A percentile compares a stretch with the other conserved stretches of the same genome.
Evolutionary conservation across 331 rosid species (phyloP).

Genomic region (Quercus tomentella): DNA sequence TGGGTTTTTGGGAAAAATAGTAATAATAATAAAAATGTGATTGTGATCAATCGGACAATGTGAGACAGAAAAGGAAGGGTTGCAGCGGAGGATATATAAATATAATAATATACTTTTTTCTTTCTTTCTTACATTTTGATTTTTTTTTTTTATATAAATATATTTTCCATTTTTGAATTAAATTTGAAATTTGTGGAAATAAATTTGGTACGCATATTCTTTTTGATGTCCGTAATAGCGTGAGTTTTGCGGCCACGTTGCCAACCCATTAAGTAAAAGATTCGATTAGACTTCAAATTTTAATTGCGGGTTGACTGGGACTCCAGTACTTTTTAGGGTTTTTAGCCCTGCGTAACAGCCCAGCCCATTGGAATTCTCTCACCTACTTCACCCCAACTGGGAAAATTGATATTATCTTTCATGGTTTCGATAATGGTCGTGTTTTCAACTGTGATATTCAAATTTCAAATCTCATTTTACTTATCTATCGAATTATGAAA

Average conservation of each 20-base stretch:
- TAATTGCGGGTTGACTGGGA: neutral
- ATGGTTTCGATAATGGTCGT: too few relatives aligned
- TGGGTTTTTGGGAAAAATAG: neutral
- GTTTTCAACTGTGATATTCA: accelerated
- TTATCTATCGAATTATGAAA: too few relatives aligned
- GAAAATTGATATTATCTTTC: too few relatives aligned
- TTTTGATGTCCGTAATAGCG: conserved; percentile 1
- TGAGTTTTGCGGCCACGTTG: conserved; percentile 13
- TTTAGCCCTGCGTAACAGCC: too few relatives aligned
- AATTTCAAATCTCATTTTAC: too few relatives aligned
- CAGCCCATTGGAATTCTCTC: too few relatives aligned
- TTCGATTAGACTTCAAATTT: neutral
- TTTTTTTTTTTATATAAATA: neutral
- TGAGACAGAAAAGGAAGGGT: neutral
- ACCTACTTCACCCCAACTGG: neutral
- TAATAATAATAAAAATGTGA: conserved; percentile 11
- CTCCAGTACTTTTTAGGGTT: neutral
- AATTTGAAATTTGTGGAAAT: neutral
- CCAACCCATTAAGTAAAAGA: neutral
- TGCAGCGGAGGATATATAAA: neutral
- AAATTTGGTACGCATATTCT: neutral
- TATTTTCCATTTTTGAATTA: neutral
- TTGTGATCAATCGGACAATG: conserved; percentile 14
- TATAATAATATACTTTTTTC: too few relatives aligned
- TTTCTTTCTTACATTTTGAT: too few relatives aligned